Evolutionary conservation across 192 early-diverging fungal genomes (phyloP), one percentile per base, ranked within the genome.

Genomic region (Gaertneriomyces semiglobifer): DNA sequence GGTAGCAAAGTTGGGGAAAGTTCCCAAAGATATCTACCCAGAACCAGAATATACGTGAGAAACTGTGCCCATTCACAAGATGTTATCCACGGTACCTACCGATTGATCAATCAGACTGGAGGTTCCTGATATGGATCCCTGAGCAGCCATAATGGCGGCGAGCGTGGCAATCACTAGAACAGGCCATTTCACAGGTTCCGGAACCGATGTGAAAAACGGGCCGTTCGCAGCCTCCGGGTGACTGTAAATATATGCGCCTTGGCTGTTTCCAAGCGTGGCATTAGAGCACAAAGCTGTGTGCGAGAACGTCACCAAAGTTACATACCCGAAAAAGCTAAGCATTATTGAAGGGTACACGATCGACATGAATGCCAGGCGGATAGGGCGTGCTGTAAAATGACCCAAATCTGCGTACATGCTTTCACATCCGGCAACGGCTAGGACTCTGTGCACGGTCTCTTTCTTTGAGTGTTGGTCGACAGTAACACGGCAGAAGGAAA

Each of bases 331-430:
- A 54, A 82, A 84, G 20, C 65, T 84, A 14, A 82, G 44, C 4
- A 74, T 54, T 7, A 86, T 53, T 12, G 77, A 54, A 12, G 80
- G 80, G 60, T 83, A 86, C 10, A 77, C 80, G 12, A 84, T 40
- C 19, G 40, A 58, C 18, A 75, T 18, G 65, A 77, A 82, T 4
- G 78, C 76, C 20, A 75, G 19, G 20, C 79, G 78, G 33, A 86
- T 81, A 19, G 84, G 71, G 3, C 54, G 6, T 0, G 73, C 58
- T 46, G 62, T 74, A 48, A 86, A 86, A 60, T 86, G 84, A 4
- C 82, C 84, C 52, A 86, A 69, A 63, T 86, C 84, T 14, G 82
- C 74, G 59, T 79, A 86, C 69, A 86, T 62, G 5, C 79, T 77
- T 69, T 86, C 84, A 2, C 79, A 79, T 20, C 84, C 84, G 1